phyloP scores from a whole-genome alignment of 1,284 basidiomycete species.

The Singerocomus inundabilis region DNA sequence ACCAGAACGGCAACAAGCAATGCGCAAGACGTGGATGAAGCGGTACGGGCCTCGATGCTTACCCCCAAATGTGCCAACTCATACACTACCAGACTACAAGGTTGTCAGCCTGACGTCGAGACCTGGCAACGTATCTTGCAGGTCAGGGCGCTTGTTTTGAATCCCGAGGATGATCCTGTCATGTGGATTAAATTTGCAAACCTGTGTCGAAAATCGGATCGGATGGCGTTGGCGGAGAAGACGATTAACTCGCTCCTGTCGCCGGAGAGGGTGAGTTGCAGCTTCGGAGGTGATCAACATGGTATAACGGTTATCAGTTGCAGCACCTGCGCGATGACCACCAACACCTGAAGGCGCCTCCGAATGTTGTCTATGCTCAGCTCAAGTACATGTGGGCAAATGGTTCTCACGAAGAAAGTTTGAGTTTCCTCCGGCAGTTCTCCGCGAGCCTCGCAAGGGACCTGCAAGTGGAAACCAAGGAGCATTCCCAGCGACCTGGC shows the following conservation, averaged over 20 bases:
- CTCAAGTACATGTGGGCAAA: slow-evolving; percentile 97
- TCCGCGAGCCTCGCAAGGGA: slow-evolving; percentile 76
- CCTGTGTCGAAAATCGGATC: slow-evolving; percentile 81
- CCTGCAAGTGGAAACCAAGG: slow-evolving; percentile 58
- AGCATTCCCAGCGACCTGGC: slow-evolving; percentile 43
- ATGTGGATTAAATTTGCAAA: slow-evolving; percentile 98
- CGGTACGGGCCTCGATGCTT: slow-evolving; percentile 46
- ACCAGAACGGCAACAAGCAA: slow-evolving; percentile 83
- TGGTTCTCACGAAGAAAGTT: slow-evolving; percentile 75
- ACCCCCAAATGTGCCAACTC: background rate
- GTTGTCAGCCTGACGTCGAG: slow-evolving; percentile 98
- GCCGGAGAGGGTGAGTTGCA: slow-evolving; percentile 50
- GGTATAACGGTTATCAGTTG: slow-evolving; percentile 23
- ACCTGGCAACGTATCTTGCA: slow-evolving; percentile 99
- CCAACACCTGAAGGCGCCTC: slow-evolving; percentile 79
- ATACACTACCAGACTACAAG: slow-evolving; percentile 66
- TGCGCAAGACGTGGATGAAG: slow-evolving; percentile 95
- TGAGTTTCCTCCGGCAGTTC: slow-evolving; percentile 87
- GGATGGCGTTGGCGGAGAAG: slow-evolving; percentile 92
- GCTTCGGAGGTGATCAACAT: slow-evolving; percentile 11
- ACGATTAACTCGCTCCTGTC: slow-evolving; percentile 91
- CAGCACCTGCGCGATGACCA: slow-evolving; percentile 46
- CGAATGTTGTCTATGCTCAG: slow-evolving; percentile 96
- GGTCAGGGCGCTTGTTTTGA: slow-evolving; percentile 91
- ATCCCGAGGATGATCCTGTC: slow-evolving; percentile 91